Percentiles rank a stretch among this genome's conserved stretches.
These are phyloP conservation scores for Pyrus bretschneideri DNA, from an alignment of 306 rosid species.

Conservation along the genomic window DNA sequence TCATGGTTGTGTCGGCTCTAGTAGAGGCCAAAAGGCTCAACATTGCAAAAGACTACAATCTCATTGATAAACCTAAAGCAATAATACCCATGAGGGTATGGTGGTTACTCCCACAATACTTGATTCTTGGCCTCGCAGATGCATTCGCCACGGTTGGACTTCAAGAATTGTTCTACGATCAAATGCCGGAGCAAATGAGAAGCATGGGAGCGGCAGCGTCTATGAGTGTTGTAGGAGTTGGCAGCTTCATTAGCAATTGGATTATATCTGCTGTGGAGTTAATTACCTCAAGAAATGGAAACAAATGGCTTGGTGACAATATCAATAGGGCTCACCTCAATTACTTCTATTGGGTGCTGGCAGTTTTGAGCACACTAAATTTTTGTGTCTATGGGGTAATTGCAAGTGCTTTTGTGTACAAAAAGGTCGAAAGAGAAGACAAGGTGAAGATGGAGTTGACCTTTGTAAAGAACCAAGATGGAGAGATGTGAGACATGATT, in stretches of 20 bases:
- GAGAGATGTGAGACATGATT: not conserved
- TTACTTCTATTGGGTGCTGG: slow-evolving; percentile 56
- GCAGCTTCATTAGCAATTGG: slow-evolving; percentile 42
- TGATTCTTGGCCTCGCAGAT: slow-evolving; percentile 40
- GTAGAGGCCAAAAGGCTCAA: slow-evolving; percentile 51
- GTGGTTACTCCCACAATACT: slow-evolving; percentile 84
- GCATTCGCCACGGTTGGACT: slow-evolving; percentile 52
- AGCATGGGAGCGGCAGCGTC: slow-evolving; percentile 76
- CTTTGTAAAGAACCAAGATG: not conserved
- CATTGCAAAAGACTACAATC: slow-evolving; percentile 28
- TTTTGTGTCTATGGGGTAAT: slow-evolving; percentile 38
- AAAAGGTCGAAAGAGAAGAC: slow-evolving; percentile 28
- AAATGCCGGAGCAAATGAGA: slow-evolving; percentile 56
- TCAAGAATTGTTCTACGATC: slow-evolving; percentile 60
- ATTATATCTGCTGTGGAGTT: slow-evolving; percentile 32
- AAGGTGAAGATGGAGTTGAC: not conserved
- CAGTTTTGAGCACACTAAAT: slow-evolving; percentile 42
- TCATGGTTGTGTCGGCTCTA: slow-evolving; percentile 48
- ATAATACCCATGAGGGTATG: slow-evolving; percentile 51
- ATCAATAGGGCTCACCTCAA: slow-evolving; percentile 63
- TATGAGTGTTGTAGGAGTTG: slow-evolving; percentile 48
- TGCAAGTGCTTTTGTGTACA: slow-evolving; percentile 47
- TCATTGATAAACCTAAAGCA: slow-evolving; percentile 39
- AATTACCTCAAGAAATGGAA: slow-evolving; percentile 16
- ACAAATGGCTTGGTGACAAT: slow-evolving; percentile 51